These are phyloP conservation scores for Vigna unguiculata DNA, from an alignment of 306 rosid species.

Conservation along the genomic window DNA sequence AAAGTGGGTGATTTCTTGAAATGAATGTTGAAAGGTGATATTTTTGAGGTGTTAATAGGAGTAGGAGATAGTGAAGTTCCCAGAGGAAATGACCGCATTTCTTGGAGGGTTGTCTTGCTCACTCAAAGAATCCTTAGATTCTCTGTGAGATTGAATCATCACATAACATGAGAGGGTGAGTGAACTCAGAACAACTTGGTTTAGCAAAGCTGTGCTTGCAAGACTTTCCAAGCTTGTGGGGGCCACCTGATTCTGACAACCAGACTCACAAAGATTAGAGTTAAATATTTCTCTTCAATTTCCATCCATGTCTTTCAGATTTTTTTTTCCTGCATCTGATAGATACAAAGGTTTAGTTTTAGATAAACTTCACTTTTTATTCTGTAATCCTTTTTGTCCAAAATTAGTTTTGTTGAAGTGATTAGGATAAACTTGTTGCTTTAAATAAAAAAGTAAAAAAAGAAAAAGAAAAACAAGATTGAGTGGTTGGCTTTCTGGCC, in stretches of 20 bases:
- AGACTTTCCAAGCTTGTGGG: conserved; percentile 41
- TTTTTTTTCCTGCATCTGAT: neutral
- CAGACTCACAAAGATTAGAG: neutral
- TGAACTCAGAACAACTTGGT: neutral
- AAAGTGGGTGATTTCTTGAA: conserved; percentile 52
- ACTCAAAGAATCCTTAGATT: conserved; percentile 29
- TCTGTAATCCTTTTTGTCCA: neutral
- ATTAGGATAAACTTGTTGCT: neutral
- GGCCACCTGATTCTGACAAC: conserved; percentile 25
- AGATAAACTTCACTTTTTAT: neutral
- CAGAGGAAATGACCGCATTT: conserved; percentile 83
- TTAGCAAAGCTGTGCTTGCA: conserved; percentile 5
- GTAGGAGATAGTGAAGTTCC: conserved; percentile 68
- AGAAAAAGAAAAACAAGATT: neutral
- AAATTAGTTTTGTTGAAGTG: neutral
- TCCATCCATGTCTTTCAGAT: conserved; percentile 30
- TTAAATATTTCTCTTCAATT: conserved; percentile 21
- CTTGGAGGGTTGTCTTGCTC: conserved; percentile 46
- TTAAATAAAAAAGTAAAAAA: neutral
- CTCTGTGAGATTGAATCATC: conserved; percentile 6
- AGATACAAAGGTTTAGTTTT: neutral
- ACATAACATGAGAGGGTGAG: neutral
- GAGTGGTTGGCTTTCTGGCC: neutral
- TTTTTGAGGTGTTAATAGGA: conserved; percentile 53
- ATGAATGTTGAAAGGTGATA: conserved; percentile 50